phyloP scores from a whole-genome alignment of 169 alveolate species.

The Plasmodium relictum region DNA sequence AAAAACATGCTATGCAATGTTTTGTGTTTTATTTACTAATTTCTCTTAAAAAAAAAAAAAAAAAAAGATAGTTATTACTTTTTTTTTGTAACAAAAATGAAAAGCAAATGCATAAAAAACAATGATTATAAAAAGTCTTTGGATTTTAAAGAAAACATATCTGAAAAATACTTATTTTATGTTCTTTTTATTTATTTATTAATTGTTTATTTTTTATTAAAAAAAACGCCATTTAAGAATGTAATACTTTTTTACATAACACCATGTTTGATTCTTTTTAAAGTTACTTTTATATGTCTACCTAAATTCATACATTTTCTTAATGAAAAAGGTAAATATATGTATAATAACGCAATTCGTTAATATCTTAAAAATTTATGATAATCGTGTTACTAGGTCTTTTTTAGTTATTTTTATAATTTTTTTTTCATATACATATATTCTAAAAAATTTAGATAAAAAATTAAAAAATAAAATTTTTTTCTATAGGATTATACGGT shows the following conservation, averaged over 20 bases:
- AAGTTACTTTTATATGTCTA: constrained; percentile 51
- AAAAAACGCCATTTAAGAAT: constrained; percentile 35
- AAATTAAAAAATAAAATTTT: background rate
- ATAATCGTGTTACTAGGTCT: too few species aligned
- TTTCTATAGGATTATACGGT: constrained; percentile 76
- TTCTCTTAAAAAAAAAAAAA: background rate
- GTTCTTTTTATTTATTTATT: constrained; percentile 50
- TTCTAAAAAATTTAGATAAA: too few species aligned
- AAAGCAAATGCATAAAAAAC: constrained; percentile 9
- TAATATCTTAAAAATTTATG: too few species aligned
- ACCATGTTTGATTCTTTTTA: constrained; percentile 62
- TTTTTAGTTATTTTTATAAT: too few species aligned
- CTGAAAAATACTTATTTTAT: constrained; percentile 28
- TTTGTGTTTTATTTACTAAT: background rate
- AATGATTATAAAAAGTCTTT: background rate
- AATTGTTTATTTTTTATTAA: constrained; percentile 52
- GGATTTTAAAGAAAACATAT: constrained; percentile 37
- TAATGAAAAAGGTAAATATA: constrained; percentile 50
- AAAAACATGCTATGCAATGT: too few species aligned
- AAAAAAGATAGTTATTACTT: background rate
- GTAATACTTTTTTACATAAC: constrained; percentile 47
- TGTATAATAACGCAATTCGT: background rate
- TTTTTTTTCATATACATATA: too few species aligned
- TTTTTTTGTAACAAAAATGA: constrained; percentile 28
- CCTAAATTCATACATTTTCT: constrained; percentile 62